Evolutionary conservation across 73 alveolate genomes (phyloP), one percentile per base, ranked within the genome.

Genomic region (Stentor roeselii): DNA sequence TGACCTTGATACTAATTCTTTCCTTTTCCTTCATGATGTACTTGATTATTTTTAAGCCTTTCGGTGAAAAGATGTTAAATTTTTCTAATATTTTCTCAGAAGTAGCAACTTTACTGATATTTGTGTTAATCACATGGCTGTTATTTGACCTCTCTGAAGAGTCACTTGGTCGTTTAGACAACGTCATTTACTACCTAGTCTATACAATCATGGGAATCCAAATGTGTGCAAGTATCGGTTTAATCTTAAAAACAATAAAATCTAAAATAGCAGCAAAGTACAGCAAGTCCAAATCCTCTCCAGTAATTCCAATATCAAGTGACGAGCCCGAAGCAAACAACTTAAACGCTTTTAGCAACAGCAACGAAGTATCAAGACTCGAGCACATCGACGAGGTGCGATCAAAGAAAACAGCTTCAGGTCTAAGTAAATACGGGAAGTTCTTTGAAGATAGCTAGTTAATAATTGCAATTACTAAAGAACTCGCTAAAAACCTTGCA

Each of bases 291-390:
- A 50, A 11, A 21, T 21, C 6, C 6, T 11, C 30, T 21, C 6
- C 6, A 50, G 21, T 50, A 50, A 50, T 50, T 50, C 21, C 67
- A 50, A 21, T 21, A 11, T 50, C 21, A 50, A 50, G 67, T 21
- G 21, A 11, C 6, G 67, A 50, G 21, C 6, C 6, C 21, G 67
- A 50, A 50, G 67, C 6, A 50, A 50, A 50, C 6, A 21, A 11
- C 21, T 50, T 50, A 50, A 50, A 50, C 21, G 30, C 67, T 11
- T n/a, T n/a, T n/a, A n/a, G n/a, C n/a, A 50, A 50, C 21, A 50
- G 67, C 67, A 50, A 50, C 67, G 67, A 50, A 50, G 67, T 50
- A 11, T 50, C 67, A 50, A 50, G 67, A 50, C 30, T 50, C 21
- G 67, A 50, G 21, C 21, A 21, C 30, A 21, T 50, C 21, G 67